Conservation (phyloP, 805 yeast genomes). For the Cephaloascus fragrans region DNA sequence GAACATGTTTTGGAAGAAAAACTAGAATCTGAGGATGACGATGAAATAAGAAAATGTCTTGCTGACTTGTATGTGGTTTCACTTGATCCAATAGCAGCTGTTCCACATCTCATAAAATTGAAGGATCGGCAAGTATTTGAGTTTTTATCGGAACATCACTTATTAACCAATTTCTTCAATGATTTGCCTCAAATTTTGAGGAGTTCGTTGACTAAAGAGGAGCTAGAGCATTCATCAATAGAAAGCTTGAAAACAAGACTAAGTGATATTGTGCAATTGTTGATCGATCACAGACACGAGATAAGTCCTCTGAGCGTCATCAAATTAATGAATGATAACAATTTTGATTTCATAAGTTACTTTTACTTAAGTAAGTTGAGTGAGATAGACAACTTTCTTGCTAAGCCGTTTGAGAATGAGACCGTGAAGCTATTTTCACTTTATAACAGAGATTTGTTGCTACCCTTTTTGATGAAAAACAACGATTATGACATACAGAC, state of each 20-base stretch:
- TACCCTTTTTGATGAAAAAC: slow-evolving; percentile 52
- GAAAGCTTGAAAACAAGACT: slow-evolving; percentile 28
- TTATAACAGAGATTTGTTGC: slow-evolving; percentile 43
- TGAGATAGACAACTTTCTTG: slow-evolving; percentile 42
- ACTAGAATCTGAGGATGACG: slow-evolving; percentile 18
- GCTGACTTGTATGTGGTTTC: slow-evolving; percentile 46
- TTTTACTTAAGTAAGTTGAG: slow-evolving; percentile 57
- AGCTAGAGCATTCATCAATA: slow-evolving; percentile 29
- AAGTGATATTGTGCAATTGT: slow-evolving; percentile 35
- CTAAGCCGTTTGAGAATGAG: slow-evolving; percentile 54
- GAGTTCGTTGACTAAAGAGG: slow-evolving; percentile 26
- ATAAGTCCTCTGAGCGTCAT: slow-evolving; percentile 46
- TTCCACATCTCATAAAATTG: slow-evolving; percentile 48
- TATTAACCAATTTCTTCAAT: slow-evolving; percentile 39
- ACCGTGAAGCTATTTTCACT: slow-evolving; percentile 56
- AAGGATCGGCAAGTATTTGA: slow-evolving; percentile 45
- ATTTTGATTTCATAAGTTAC: slow-evolving; percentile 44
- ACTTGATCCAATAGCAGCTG: slow-evolving; percentile 53
- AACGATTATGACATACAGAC: slow-evolving; percentile 55
- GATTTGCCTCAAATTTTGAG: slow-evolving; percentile 43
- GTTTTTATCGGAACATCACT: slow-evolving; percentile 53
- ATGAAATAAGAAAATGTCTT: slow-evolving; percentile 28
- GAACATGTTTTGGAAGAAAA: slow-evolving; percentile 36
- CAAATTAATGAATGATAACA: slow-evolving; percentile 27
- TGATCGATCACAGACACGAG: slow-evolving; percentile 60